Base-by-base conservation (phyloP, 371 early-diverging fungal genomes). In the Massospora cicadina region DNA sequence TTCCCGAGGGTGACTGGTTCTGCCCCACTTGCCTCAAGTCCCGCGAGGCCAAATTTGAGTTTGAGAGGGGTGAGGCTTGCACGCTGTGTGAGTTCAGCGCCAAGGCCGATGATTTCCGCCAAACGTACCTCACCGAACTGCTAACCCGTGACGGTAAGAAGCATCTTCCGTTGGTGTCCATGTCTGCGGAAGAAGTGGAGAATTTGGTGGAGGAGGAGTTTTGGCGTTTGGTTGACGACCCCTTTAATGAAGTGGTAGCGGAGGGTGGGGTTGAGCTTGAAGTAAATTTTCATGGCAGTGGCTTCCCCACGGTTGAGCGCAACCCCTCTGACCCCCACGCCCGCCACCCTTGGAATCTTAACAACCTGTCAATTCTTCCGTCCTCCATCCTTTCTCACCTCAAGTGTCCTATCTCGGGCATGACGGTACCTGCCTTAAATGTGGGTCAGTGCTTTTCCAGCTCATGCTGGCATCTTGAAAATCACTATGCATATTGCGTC, bases 381-480 rank as follows among this genome's bases (percentile, higher is more conserved):
- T 79, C 79, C 12, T 92, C 93, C 0, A 77, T 97, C 30, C 88
- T 97, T 65, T 79, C 82, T 23, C 79, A 91, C 69, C 87, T 95
- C 70, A 81, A 85, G 57, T 79, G 85, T 33, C 77, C 79, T 63
- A 91, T 94, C 29, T 83, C 87, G 25, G 96, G 96, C 2, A 91
- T 95, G 89, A 93, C 88, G 86, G 81, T 88, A 1, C 98, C 98
- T 23, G 95, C 95, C 95, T 72, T 95, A 12, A 95, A 95, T 68
- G 86, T 95, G 1, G 95, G 95, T 33, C 91, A 91, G 93, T 83
- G 83, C 64, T 93, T 95, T 67, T 88, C 90, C 33, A 91, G 95
- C 0, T 94, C 95, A 68, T 95, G 96, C 72, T 97, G 98, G 98
- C 96, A 97, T 70, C 89, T 86, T 32, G 96, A 97, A 72, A 95